Percentiles rank a stretch among this genome's conserved stretches.
Evolutionary conservation across 768 basidiomycete species (phyloP).

Genomic region (Lanmaoa pseudosensibilis): DNA sequence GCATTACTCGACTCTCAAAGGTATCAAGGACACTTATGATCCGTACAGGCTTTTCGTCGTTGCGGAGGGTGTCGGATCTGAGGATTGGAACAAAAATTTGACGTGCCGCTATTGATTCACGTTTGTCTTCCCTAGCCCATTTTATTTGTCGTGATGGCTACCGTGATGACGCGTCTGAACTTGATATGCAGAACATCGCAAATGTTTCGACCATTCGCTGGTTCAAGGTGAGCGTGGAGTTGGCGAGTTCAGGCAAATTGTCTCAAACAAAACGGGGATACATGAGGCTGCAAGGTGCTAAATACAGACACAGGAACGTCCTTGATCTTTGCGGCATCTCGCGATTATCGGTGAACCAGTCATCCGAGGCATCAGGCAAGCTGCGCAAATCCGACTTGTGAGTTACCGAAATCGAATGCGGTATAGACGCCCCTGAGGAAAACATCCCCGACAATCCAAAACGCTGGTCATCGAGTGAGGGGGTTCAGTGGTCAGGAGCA

Average conservation of each 20-base stretch:
- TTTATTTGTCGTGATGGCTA: too few relatives aligned
- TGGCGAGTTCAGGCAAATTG: too few relatives aligned
- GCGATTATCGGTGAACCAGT: background rate
- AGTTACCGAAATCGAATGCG: conserved; percentile 38
- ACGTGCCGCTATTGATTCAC: conserved; percentile 17
- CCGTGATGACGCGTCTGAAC: too few relatives aligned
- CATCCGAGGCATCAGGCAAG: conserved; percentile 4
- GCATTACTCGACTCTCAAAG: conserved; percentile 41
- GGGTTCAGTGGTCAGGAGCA: background rate
- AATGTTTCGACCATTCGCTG: background rate
- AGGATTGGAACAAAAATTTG: conserved; percentile 14
- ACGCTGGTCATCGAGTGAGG: background rate
- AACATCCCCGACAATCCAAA: conserved; percentile 37
- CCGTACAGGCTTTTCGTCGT: conserved; percentile 10
- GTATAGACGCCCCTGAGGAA: conserved; percentile 47
- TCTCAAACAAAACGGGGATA: too few relatives aligned
- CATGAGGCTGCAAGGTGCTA: too few relatives aligned
- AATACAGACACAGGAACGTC: too few relatives aligned
- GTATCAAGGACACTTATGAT: conserved; percentile 38
- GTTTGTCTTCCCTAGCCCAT: too few relatives aligned
- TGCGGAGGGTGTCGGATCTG: conserved; percentile 28
- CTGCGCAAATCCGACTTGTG: conserved; percentile 38
- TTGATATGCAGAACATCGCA: background rate
- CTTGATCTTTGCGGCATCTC: background rate
- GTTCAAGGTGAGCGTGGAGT: background rate